Percentiles rank a stretch among this genome's conserved stretches.
Evolutionary conservation across 192 early-diverging fungal species (phyloP).

Genomic region (Podila verticillata): DNA sequence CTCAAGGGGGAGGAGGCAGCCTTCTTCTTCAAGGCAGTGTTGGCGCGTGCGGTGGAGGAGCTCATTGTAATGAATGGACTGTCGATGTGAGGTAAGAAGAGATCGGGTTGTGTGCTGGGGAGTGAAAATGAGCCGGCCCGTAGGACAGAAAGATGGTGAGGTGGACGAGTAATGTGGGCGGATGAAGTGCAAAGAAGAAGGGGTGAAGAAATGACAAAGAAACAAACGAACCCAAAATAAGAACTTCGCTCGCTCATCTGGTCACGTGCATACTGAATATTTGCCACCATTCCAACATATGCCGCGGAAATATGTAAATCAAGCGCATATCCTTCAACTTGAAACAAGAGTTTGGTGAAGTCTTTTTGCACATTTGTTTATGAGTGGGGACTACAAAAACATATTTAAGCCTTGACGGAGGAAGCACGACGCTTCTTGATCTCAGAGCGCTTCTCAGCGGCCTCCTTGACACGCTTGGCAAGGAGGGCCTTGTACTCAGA

Average conservation of each 20-base stretch:
- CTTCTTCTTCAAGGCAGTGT: conserved; percentile 31
- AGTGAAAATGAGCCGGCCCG: conserved; percentile 14
- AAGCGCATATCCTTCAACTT: no score
- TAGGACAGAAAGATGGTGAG: conserved; percentile 6
- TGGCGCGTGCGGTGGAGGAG: conserved; percentile 36
- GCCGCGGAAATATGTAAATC: no score
- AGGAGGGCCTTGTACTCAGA: conserved; percentile 85
- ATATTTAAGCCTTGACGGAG: conserved; percentile 64
- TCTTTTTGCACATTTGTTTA: conserved; percentile 6
- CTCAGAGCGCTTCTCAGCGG: conserved; percentile 87
- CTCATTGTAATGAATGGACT: conserved; percentile 38
- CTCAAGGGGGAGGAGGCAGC: conserved; percentile 30
- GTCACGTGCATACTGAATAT: no score
- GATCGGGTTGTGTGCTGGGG: neutral
- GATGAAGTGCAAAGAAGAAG: conserved; percentile 26
- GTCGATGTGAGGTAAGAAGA: no score
- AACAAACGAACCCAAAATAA: neutral
- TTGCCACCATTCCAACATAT: no score
- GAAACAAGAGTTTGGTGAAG: neutral
- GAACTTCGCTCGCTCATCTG: no score
- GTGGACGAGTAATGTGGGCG: conserved; percentile 4
- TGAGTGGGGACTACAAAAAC: conserved; percentile 10
- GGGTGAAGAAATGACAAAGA: neutral
- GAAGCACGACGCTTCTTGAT: conserved; percentile 80
- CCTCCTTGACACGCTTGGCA: conserved; percentile 94